Evolutionary conservation across 345 rosid species (phyloP).

Genomic region (Bretschneidera sinensis): DNA sequence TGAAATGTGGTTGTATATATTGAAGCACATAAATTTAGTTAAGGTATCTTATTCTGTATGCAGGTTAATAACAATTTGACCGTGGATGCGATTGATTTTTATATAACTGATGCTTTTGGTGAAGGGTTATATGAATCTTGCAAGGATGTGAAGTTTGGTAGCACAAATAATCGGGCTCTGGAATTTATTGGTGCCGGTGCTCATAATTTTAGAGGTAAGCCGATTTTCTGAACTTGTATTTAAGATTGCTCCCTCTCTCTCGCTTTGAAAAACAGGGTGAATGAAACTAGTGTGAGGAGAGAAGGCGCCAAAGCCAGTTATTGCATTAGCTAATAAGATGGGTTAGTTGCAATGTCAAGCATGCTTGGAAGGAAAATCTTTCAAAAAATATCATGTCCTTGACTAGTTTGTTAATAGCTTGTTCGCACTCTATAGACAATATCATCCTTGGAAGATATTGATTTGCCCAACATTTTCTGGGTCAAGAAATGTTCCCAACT

Average conservation of each 20-base stretch:
- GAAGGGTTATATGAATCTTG: conserved; percentile 81
- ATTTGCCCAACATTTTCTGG: too few species aligned
- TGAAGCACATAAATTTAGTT: conserved; percentile 4
- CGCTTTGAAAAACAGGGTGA: background rate
- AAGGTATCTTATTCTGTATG: conserved; percentile 21
- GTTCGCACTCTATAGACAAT: too few species aligned
- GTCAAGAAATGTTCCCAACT: background rate
- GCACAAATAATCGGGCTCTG: conserved; percentile 77
- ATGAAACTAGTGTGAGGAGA: background rate
- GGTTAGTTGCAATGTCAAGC: background rate
- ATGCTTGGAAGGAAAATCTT: too few species aligned
- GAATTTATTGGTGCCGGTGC: conserved; percentile 89
- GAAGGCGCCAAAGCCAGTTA: background rate
- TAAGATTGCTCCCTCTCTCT: background rate
- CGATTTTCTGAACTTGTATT: conserved; percentile 1
- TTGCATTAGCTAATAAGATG: background rate
- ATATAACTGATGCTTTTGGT: conserved; percentile 72
- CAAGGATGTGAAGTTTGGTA: conserved; percentile 93
- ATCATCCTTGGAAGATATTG: too few species aligned
- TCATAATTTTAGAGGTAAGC: conserved; percentile 63
- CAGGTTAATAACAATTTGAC: conserved; percentile 79
- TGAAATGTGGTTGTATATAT: background rate
- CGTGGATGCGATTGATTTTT: conserved; percentile 76
- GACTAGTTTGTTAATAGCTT: background rate
- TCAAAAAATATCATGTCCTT: background rate